Evolutionary conservation across 192 early-diverging fungal species (phyloP), one percentile per base, ranked within the genome.

Genomic region (Backusella psychrophila): DNA sequence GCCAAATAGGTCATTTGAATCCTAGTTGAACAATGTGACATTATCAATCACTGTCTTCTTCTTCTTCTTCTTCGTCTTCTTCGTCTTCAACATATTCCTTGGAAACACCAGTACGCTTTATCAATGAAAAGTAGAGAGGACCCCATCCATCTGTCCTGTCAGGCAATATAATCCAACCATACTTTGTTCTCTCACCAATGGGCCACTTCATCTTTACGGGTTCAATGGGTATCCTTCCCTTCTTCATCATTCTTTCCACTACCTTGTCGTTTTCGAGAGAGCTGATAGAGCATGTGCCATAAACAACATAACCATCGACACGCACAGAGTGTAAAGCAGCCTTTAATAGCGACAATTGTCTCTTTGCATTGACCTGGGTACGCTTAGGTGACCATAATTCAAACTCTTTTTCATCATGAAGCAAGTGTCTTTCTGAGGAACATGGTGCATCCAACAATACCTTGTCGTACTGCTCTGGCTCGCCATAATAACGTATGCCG

Each of bases 361-460:
- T 71, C 42, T 85, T 82, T 9, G 87, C 76, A 66, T 75, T 74
- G 26, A 46, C 75, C 29, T 82, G 81, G 15, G 81, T 78, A 11
- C 79, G 86, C 8, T 76, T 72, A 23, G 81, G 78, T 9, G 83
- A 81, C 87, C 87, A 88, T 29, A 77, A 69, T 29, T 65, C 65
- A 46, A 88, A 77, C 49, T 88, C 87, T 42, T 69, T 56, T 46
- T 69, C 66, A 71, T 83, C 76, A 41, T 83, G 78, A 9, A 89
- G 17, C n/a, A 89, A 71, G 77, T 89, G 87, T 52, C 88, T 80
- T 66, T 89, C 88, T 6, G 77, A 74, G 4, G 87, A 88, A 74
- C 88, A 89, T 6, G 88, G 88, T 34, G 84, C 87, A 68, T 89
- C 88, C 19, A 87, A 66, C 26, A 89, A 67, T 0, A 89, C 86